Evolutionary conservation across 2,329 filamentous ascomycete species (phyloP), one percentile per base, ranked within the genome.

Genomic region (Pseudocercospora ulei): DNA sequence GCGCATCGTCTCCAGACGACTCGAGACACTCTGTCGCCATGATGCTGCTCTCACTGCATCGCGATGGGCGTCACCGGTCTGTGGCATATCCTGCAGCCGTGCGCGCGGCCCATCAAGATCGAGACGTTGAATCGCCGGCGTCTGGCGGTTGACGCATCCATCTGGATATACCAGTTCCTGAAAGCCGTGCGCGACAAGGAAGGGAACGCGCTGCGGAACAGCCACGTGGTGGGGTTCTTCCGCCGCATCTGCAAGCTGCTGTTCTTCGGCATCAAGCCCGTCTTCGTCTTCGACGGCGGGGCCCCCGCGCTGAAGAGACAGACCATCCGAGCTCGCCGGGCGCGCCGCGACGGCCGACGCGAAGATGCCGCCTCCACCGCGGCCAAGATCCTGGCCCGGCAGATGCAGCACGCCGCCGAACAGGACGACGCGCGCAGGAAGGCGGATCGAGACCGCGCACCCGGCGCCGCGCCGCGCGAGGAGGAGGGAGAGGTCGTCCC

Each of bases 141-240:
- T 9, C 80, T 98, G 34, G 92, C 90, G 30, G 85, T 98, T 51
- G 90, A 98, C 65, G 90, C 92, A 42, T 95, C 87, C 7, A 98
- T 98, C 60, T 98, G 90, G 90, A 96, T 98, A 54, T 98, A 98
- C 70, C 90, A 98, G 59, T 98, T 98, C 57, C 76, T 98, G 54
- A 98, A 98, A 67, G 90, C 92, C 6, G 90, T 98, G 7, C 87
- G 90, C 54, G 90, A 98, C 65, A 95, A 96, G 57, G 90, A 98
- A 64, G 90, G 90, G 38, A 94, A 98, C 58, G 90, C 90, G 1
- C 71, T 98, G 36, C 84, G 87, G 48, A 98, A 95, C 66, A 88
- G 84, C 18, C 90, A 98, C 57, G 76, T 98, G 22, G 84, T 98
- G 27, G 90, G 92, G 24, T 98, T 98, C 74, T 98, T 98, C 65